Percentiles rank a stretch among this genome's conserved stretches.
Conservation (phyloP, 1,139 yeast genomes). For the Kurtzmaniella quercitrusa region DNA sequence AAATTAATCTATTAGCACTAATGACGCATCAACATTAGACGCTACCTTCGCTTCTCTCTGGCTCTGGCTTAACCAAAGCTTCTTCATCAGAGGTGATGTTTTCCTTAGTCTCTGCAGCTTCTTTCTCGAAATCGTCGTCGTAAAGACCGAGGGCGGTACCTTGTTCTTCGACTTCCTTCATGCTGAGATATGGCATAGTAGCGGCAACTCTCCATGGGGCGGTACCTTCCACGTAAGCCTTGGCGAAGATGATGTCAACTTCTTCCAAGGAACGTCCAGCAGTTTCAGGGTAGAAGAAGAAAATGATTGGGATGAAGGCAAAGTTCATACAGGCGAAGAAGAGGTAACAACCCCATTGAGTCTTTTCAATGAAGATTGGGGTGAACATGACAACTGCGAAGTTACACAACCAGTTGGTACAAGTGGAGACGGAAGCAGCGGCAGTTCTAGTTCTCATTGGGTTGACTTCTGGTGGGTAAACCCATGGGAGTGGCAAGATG, state of each 20-base stretch:
- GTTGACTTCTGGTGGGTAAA: conserved; percentile 60
- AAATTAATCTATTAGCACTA: not conserved
- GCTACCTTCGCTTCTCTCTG: not conserved
- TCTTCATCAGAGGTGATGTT: conserved; percentile 17
- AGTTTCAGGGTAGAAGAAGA: conserved; percentile 47
- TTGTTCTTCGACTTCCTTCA: conserved; percentile 44
- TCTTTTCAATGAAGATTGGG: conserved; percentile 35
- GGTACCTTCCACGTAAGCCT: conserved; percentile 41
- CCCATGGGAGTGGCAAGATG: conserved; percentile 55
- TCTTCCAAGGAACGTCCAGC: conserved; percentile 47
- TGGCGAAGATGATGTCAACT: conserved; percentile 44
- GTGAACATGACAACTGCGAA: conserved; percentile 49
- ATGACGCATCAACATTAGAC: not conserved
- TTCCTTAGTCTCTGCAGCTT: conserved; percentile 28
- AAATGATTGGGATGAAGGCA: conserved; percentile 36
- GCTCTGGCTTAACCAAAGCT: conserved; percentile 2
- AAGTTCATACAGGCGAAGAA: conserved; percentile 41
- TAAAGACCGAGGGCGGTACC: conserved; percentile 46
- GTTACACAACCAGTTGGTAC: conserved; percentile 45
- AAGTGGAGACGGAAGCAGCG: conserved; percentile 49
- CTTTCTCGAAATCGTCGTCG: conserved; percentile 39
- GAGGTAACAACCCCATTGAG: conserved; percentile 42
- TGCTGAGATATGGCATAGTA: conserved; percentile 43
- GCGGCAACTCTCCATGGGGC: conserved; percentile 51
- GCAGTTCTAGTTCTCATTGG: conserved; percentile 59